Evolutionary conservation across 2,329 filamentous ascomycete species (phyloP).

Genomic region (Phialophora chinensis): DNA sequence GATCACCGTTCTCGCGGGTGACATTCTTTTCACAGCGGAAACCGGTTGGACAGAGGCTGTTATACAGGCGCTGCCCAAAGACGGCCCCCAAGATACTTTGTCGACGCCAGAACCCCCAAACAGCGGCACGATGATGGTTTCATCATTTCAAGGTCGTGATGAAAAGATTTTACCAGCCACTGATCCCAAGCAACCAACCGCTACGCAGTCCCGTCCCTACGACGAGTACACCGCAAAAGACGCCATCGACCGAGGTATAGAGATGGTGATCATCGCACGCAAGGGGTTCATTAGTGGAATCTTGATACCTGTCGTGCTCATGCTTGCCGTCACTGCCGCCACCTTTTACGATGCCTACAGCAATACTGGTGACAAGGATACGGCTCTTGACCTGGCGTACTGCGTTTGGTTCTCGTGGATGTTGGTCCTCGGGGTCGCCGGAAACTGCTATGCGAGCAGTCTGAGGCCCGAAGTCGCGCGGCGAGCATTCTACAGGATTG

Average conservation of each 20-base stretch:
- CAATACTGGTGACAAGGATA: conserved; percentile 3
- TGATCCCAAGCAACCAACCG: too few relatives aligned
- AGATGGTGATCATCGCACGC: conserved; percentile 2
- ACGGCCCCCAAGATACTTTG: too few relatives aligned
- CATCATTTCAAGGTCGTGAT: too few relatives aligned
- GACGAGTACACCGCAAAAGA: background rate
- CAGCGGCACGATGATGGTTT: too few relatives aligned
- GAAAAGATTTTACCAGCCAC: too few relatives aligned
- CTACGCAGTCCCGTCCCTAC: background rate
- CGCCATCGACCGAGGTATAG: background rate
- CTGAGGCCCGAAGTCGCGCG: background rate
- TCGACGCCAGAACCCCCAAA: too few relatives aligned
- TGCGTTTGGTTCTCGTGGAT: conserved; percentile 6
- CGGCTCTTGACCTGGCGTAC: conserved; percentile 2
- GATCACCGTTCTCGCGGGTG: background rate
- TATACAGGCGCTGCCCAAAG: too few relatives aligned
- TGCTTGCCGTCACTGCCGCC: conserved; percentile 10
- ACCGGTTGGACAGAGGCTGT: background rate
- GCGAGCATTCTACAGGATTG: background rate
- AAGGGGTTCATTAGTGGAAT: conserved; percentile 6
- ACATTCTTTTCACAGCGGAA: background rate
- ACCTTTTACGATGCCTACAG: conserved; percentile 15
- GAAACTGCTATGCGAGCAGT: conserved; percentile 17
- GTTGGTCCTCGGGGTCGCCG: conserved; percentile 10
- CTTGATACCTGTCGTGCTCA: conserved; percentile 7